Base-by-base conservation (phyloP, 164 flowering plant species). In the Macadamia integrifolia region DNA sequence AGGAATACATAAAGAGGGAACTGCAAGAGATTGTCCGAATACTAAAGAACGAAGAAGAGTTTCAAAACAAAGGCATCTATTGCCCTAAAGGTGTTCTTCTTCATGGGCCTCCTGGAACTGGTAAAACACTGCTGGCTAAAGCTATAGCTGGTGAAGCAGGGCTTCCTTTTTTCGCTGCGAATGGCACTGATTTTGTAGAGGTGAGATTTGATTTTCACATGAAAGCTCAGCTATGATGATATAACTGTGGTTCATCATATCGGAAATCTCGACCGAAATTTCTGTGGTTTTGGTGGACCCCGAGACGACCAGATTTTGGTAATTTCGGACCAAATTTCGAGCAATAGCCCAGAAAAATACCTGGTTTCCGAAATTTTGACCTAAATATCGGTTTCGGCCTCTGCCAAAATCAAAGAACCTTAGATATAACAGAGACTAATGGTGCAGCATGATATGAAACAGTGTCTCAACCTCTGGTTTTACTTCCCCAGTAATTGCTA, bases 111-210 rank as follows among this genome's bases (percentile, higher is more conserved):
- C 98, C 98, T 71, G 98, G 98, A 72, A 93, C 97, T 76, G 98
- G 98, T 68, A 93, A 93, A 82, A 91, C 97, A 57, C 82, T 93
- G 69, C 80, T 93, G 62, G 98, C 98, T 65, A 93, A 87, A 81
- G 98, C 98, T 66, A 93, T 93, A 80, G 98, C 98, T 79, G 98
- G 98, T 71, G 98, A 93, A 79, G 88, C 97, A 62, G 98, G 98
- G 30, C 87, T 93, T 74, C 98, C 98, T 52, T 93, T 93, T 72
- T 91, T 93, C 76, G 98, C 98, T 1, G 88, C 88, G 60, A 93
- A 82, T 81, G 98, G 98, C 61, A 93, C 97, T 40, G 98, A 93
- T 81, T 93, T 93, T 83, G 97, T 93, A 18, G 97, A 93, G 98
- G 98, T 89, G 71, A 84, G 84, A 58, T 49, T 30, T 32, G 40